These are phyloP conservation scores for Nicotiana rustica DNA, from an alignment of 305 asterid genomes.

Conservation along the genomic window DNA sequence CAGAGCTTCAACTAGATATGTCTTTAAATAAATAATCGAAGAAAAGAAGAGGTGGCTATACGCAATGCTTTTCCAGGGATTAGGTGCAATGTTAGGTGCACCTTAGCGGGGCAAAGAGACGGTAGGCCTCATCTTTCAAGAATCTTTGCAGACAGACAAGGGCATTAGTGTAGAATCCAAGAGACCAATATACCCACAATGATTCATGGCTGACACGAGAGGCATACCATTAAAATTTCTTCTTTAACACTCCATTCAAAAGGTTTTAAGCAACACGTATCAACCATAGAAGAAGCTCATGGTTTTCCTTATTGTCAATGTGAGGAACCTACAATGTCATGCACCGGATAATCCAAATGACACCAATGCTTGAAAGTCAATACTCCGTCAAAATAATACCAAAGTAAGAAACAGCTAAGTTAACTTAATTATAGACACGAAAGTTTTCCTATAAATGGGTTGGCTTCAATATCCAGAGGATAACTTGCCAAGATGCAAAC, in stretches of 20 bases:
- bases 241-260: background rate
- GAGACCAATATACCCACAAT: conserved; percentile 7
- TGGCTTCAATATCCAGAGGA: no score
- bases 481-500: no score
- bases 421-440: no score
- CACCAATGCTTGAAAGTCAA: background rate
- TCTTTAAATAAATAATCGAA: background rate
- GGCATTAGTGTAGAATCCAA: conserved; percentile 25
- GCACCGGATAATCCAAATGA: background rate
- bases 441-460: no score
- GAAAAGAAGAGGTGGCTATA: background rate
- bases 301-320: conserved; percentile 20
- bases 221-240: background rate
- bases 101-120: background rate
- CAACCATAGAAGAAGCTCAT: conserved; percentile 8
- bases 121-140: background rate
- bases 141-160: conserved; percentile 8
- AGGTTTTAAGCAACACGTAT: conserved; percentile 27
- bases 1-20: conserved; percentile 28
- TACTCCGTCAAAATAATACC: background rate
- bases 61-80: background rate
- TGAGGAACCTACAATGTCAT: background rate
- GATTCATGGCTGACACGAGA: conserved; percentile 20
- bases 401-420: no score
- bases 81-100: background rate